These are phyloP conservation scores for Penicillium manginii DNA, from an alignment of 495 filamentous ascomycete genomes.

Conservation along the genomic window DNA sequence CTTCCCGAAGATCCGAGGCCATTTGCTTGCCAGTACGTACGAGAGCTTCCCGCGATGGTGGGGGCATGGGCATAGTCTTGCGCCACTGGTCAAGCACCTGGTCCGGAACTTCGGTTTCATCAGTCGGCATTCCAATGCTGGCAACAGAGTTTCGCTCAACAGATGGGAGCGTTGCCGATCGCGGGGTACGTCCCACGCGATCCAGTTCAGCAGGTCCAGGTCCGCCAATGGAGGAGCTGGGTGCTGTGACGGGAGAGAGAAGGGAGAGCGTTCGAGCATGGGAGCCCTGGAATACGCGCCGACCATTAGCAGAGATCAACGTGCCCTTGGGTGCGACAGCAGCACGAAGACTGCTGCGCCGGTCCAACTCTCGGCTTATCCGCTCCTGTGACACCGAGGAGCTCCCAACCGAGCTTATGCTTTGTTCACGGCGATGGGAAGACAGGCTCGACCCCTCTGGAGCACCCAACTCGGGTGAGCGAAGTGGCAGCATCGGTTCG, in stretches of 20 bases:
- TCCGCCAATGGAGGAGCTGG: constrained; percentile 9
- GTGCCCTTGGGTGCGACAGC: constrained; percentile 36
- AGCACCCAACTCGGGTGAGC: constrained; percentile 37
- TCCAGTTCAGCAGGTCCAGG: constrained; percentile 23
- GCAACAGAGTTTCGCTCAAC: constrained; percentile 37
- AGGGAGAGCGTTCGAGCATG: constrained; percentile 84
- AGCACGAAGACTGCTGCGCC: constrained; percentile 48
- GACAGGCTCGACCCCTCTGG: constrained; percentile 17
- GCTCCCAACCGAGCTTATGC: constrained; percentile 35
- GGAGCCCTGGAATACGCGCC: constrained; percentile 71
- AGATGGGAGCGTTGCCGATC: constrained; percentile 52
- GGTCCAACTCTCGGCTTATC: constrained; percentile 53
- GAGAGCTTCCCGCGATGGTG: constrained; percentile 57
- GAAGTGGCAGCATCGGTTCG: constrained; percentile 62
- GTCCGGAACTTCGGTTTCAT: constrained; percentile 36
- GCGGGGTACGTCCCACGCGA: constrained; percentile 46
- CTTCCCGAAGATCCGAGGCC: constrained; percentile 85
- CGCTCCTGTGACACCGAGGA: constrained; percentile 38
- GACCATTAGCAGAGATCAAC: constrained; percentile 46
- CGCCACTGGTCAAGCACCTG: constrained; percentile 45
- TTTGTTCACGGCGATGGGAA: constrained; percentile 36
- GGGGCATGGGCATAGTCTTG: constrained; percentile 48
- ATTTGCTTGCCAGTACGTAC: constrained; percentile 79
- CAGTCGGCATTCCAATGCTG: constrained; percentile 21
- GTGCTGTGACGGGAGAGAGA: constrained; percentile 64